Percentiles rank a stretch among this genome's conserved stretches.
These are phyloP conservation scores for Fragaria nilgerrensis DNA, from an alignment of 306 rosid species.

Conservation along the genomic window DNA sequence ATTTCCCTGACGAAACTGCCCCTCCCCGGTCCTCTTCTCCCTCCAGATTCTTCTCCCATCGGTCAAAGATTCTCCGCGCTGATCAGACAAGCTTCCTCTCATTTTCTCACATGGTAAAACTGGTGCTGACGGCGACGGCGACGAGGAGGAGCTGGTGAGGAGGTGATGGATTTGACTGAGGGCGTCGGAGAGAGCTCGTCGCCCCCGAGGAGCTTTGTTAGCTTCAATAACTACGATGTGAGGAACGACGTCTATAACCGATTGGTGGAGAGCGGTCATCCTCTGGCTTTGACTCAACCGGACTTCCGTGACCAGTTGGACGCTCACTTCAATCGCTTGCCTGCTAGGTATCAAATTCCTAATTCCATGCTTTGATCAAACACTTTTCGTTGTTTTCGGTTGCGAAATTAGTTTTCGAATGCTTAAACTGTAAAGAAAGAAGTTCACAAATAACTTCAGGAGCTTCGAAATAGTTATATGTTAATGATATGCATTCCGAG, in stretches of 20 bases:
- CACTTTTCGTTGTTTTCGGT: neutral
- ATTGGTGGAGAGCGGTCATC: constrained; percentile 60
- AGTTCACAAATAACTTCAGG: neutral
- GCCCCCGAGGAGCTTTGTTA: constrained; percentile 70
- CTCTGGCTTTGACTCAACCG: constrained; percentile 58
- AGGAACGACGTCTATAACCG: constrained; percentile 79
- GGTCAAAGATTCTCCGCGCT: constrained; percentile 41
- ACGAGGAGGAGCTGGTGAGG: no score
- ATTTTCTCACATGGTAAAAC: neutral
- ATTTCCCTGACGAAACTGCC: constrained; percentile 28
- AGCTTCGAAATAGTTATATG: neutral
- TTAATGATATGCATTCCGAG: neutral
- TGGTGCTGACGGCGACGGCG: neutral
- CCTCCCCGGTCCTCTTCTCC: constrained; percentile 24
- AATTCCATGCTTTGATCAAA: neutral
- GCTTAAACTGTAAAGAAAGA: neutral
- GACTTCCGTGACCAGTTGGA: constrained; percentile 80
- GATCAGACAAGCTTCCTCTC: constrained; percentile 18
- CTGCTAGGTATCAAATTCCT: constrained; percentile 56
- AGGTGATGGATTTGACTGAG: constrained; percentile 77
- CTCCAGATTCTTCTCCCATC: constrained; percentile 31
- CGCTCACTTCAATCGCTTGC: constrained; percentile 92
- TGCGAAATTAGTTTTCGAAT: neutral
- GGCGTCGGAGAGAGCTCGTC: constrained; percentile 98
- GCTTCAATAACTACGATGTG: constrained; percentile 64